A percentile compares a stretch with the other conserved stretches of the same genome.
Evolutionary conservation across 2,329 filamentous ascomycete genomes (phyloP).

Genomic region (Capronia epimyces): DNA sequence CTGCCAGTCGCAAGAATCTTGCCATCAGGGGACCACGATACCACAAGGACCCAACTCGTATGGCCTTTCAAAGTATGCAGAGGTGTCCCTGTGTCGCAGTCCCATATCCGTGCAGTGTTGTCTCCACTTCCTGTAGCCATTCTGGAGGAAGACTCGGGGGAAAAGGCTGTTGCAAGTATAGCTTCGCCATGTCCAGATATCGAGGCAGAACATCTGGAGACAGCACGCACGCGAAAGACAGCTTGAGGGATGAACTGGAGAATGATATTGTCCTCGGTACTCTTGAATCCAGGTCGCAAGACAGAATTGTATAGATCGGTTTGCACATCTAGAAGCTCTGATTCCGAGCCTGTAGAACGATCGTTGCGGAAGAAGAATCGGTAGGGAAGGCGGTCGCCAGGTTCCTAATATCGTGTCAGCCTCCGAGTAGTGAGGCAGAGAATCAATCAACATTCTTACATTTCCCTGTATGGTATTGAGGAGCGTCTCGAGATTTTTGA

Average conservation of each 20-base stretch:
- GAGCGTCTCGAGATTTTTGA: slow-evolving; percentile 82
- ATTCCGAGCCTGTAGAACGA: slow-evolving; percentile 31
- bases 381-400: slow-evolving; percentile 59
- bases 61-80: slow-evolving; percentile 81
- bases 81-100: slow-evolving; percentile 88
- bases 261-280: slow-evolving; percentile 57
- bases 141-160: slow-evolving; percentile 66
- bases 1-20: slow-evolving; percentile 77
- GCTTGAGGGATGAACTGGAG: slow-evolving; percentile 74
- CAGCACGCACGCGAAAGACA: slow-evolving; percentile 86
- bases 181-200: slow-evolving; percentile 89
- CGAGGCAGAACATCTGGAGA: slow-evolving; percentile 80
- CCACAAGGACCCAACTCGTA: slow-evolving; percentile 80
- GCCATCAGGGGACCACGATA: slow-evolving; percentile 82
- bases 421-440: slow-evolving; percentile 21
- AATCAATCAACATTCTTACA: slow-evolving; percentile 43
- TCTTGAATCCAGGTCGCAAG: slow-evolving; percentile 47
- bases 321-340: slow-evolving; percentile 42
- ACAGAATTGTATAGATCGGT: slow-evolving; percentile 49
- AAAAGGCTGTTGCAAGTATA: slow-evolving; percentile 81
- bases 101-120: slow-evolving; percentile 86
- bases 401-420: slow-evolving; percentile 40
- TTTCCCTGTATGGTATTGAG: slow-evolving; percentile 77
- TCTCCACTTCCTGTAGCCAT: slow-evolving; percentile 89
- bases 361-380: slow-evolving; percentile 56